Base-by-base conservation (phyloP, 2,329 filamentous ascomycete genomes). In the Fusarium foetens region DNA sequence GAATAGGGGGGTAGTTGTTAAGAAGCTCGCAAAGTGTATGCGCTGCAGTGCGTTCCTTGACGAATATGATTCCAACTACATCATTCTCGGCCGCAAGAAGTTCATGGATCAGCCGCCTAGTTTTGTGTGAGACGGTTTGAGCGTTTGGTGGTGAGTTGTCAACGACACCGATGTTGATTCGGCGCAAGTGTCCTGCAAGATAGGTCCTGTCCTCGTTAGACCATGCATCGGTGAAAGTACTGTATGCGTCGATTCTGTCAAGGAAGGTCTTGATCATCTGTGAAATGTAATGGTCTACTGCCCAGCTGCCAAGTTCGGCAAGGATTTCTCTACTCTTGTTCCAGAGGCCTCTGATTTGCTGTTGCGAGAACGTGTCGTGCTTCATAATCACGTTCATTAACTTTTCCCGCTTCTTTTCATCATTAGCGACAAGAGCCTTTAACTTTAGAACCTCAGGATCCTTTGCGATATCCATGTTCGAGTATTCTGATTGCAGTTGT, bases 61-160 rank as follows among this genome's bases (percentile, higher is more conserved):
- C 92, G 72, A 95, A 95, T 1, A 94, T 81, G 21, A 95, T 90
- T 0, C 90, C 90, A 8, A 87, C 85, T 0, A 84, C 79, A 3
- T 80, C 77, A 2, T 84, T 79, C 4, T 86, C 79, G 17, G 81
- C 78, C 4, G 77, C 75, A 4, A 88, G 71, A 21, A 92, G 85
- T 8, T 87, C 81, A 8, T 79, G 63, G 6, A 94, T 79, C 21
- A 95, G 82, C 10, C 81, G 79, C 23, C 78, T 74, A 5, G 88
- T 83, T 75, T 94, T 94, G n/a, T 86, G 76, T 0, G 91, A 90
- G 2, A 91, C 58, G 11, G 81, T 74, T 5, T 61, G 27, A 4
- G 46, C n/a, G 4, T 42, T 46, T 10, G 69, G 69, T 9, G 76
- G 71, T n/a, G 59, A 58, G 7, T 66, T 41, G 3, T 71, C 41